phyloP scores from a whole-genome alignment of 805 yeast species.

The Yarrowia sp. region DNA sequence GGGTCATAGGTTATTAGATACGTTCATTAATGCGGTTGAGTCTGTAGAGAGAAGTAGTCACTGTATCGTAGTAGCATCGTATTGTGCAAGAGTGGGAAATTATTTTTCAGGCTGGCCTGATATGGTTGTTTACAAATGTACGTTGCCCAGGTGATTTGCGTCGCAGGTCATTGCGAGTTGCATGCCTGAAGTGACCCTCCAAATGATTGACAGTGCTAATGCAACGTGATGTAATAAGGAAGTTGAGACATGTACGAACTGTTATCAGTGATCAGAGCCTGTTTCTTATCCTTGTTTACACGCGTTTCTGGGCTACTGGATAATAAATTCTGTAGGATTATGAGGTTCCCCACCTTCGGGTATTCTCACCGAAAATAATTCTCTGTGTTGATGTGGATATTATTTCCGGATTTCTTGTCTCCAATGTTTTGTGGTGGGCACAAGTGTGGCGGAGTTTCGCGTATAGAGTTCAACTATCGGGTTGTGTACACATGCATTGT shows the following conservation, averaged over 20 bases:
- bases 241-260: background rate
- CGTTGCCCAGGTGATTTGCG: conserved; percentile 17
- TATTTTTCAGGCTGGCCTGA: background rate
- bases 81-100: background rate
- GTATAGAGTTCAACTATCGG: background rate
- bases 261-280: background rate
- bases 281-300: background rate
- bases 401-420: background rate
- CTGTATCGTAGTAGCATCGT: background rate
- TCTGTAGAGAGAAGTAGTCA: background rate
- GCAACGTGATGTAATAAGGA: conserved; percentile 1
- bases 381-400: background rate
- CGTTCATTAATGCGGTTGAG: conserved; percentile 2
- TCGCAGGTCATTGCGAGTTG: conserved; percentile 7
- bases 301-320: background rate
- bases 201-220: conserved; percentile 16
- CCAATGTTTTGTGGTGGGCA: background rate
- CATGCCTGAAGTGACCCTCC: conserved; percentile 4
- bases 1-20: conserved; percentile 25
- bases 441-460: background rate
- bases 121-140: background rate
- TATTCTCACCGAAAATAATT: background rate
- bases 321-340: background rate
- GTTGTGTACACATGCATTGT: background rate
- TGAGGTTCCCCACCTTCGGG: background rate